Conservation (phyloP, 169 alveolate genomes). For the Plasmodium vinckei region DNA sequence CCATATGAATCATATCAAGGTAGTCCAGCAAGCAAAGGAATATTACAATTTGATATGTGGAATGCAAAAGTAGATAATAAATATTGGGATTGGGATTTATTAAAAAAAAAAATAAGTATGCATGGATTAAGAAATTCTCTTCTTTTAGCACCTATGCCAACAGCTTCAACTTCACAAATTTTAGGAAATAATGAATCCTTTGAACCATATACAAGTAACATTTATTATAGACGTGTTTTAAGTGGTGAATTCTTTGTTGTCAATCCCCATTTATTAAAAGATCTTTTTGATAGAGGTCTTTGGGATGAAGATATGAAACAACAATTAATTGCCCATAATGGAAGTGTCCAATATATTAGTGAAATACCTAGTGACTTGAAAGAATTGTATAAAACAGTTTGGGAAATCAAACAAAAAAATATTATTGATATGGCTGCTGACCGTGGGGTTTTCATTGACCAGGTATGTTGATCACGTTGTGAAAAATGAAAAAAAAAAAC, state of each 20-base stretch:
- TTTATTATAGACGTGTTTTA: conserved; percentile 98
- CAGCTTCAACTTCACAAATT: conserved; percentile 98
- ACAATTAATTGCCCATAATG: conserved; percentile 95
- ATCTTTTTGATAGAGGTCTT: conserved; percentile 94
- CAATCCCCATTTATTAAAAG: conserved; percentile 97
- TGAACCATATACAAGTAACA: conserved; percentile 98
- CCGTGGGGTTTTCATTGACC: conserved; percentile 95
- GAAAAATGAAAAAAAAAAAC: too few relatives aligned
- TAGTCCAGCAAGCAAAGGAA: conserved; percentile 97
- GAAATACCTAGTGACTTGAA: conserved; percentile 94
- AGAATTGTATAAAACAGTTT: conserved; percentile 96
- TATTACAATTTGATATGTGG: conserved; percentile 98
- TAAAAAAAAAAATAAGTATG: conserved; percentile 90
- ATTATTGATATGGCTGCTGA: conserved; percentile 98
- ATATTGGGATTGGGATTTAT: conserved; percentile 95
- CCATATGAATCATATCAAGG: conserved; percentile 96
- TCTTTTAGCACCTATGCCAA: conserved; percentile 99
- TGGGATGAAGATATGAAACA: conserved; percentile 96
- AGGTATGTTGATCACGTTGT: conserved; percentile 4
- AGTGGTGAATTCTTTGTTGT: conserved; percentile 98
- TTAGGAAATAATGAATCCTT: conserved; percentile 98
- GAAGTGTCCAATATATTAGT: conserved; percentile 94
- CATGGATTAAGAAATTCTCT: conserved; percentile 98
- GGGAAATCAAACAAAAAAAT: conserved; percentile 98
- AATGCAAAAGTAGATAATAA: conserved; percentile 88